Evolutionary conservation across 768 basidiomycete species (phyloP).

Genomic region (Boletus tomentosulus): DNA sequence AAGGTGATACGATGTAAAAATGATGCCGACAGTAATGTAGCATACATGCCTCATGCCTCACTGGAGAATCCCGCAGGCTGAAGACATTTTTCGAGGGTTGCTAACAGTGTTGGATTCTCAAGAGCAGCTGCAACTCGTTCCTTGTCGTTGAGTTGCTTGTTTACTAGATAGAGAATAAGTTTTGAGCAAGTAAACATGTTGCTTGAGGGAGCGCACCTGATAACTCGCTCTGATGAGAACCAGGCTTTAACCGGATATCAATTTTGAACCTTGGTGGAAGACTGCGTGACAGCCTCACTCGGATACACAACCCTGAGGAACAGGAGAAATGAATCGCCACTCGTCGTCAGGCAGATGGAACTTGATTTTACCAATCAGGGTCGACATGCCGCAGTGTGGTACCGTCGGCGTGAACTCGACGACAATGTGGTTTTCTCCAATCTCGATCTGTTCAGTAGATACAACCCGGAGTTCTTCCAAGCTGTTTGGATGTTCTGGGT

Average conservation of each 20-base stretch:
- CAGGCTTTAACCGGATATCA: slow-evolving; percentile 88
- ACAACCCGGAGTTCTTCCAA: slow-evolving; percentile 96
- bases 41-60: slow-evolving; percentile 2
- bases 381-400: slow-evolving; percentile 97
- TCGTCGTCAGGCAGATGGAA: background rate
- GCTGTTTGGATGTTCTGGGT: slow-evolving; percentile 92
- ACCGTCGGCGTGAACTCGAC: slow-evolving; percentile 98
- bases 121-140: slow-evolving; percentile 96
- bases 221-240: slow-evolving; percentile 93
- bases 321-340: background rate
- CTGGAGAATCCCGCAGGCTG: slow-evolving; percentile 29
- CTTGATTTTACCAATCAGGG: slow-evolving; percentile 71
- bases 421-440: slow-evolving; percentile 60
- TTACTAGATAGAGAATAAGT: slow-evolving; percentile 50
- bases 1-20: background rate
- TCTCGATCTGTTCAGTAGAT: slow-evolving; percentile 76
- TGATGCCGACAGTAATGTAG: background rate
- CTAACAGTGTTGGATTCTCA: slow-evolving; percentile 83
- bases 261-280: slow-evolving; percentile 93
- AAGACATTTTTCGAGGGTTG: slow-evolving; percentile 81
- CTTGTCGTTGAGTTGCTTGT: slow-evolving; percentile 98
- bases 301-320: slow-evolving; percentile 75
- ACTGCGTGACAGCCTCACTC: slow-evolving; percentile 84
- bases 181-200: background rate
- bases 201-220: slow-evolving; percentile 50